These are phyloP conservation scores for Tetradesmus lagerheimii DNA, from an alignment of 139 green algal genomes.

Conservation along the genomic window DNA sequence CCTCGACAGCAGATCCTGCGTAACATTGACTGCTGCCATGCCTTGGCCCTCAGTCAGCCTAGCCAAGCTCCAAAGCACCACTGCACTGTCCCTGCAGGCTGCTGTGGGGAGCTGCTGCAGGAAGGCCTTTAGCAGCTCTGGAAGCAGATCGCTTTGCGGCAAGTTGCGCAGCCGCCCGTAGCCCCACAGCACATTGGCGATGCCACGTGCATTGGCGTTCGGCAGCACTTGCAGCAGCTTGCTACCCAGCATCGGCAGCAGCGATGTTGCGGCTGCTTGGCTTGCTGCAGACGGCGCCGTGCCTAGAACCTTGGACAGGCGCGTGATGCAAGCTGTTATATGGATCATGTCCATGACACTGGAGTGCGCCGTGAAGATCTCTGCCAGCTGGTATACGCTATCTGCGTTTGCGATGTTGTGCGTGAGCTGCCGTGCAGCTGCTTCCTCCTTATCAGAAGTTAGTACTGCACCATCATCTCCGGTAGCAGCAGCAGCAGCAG, in stretches of 20 bases:
- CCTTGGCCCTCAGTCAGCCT: conserved; percentile 27
- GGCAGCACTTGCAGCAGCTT: conserved; percentile 43
- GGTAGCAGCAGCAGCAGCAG: conserved; percentile 9
- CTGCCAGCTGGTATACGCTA: conserved; percentile 16
- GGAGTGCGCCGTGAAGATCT: conserved; percentile 39
- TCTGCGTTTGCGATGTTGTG: conserved; percentile 42
- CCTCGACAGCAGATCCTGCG: conserved; percentile 18
- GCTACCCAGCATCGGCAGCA: conserved; percentile 30
- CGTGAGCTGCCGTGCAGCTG: conserved; percentile 33
- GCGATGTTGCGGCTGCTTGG: conserved; percentile 16
- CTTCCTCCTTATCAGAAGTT: not conserved
- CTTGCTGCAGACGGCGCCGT: not conserved
- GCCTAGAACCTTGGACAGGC: conserved; percentile 45
- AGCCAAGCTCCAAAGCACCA: conserved; percentile 42
- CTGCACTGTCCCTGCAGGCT: conserved; percentile 41
- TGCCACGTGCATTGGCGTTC: conserved; percentile 19
- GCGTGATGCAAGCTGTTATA: conserved; percentile 48
- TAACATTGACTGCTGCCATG: not conserved
- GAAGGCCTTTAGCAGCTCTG: conserved; percentile 17
- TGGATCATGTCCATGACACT: conserved; percentile 45
- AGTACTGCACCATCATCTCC: not conserved
- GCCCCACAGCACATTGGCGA: conserved; percentile 49
- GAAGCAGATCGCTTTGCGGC: conserved; percentile 11
- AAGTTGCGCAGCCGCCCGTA: conserved; percentile 39
- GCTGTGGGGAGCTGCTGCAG: conserved; percentile 6